A percentile compares a stretch with the other conserved stretches of the same genome.
These are phyloP conservation scores for Neurospora crassa DNA, from an alignment of 2,329 filamentous ascomycete species.

Conservation along the genomic window DNA sequence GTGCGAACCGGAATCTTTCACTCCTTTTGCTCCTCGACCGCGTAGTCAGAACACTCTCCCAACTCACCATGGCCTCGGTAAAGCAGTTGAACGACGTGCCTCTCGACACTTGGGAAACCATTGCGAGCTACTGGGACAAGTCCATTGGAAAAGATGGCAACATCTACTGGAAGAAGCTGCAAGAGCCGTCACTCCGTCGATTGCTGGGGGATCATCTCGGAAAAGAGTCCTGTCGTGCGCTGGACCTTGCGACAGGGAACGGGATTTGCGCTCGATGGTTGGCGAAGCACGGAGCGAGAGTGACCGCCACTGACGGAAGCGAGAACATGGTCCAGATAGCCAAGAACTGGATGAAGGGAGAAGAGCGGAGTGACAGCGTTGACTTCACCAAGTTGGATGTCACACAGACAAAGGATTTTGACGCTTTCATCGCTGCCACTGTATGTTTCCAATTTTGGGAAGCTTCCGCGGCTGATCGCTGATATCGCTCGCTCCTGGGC, in stretches of 20 bases:
- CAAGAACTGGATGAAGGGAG: constrained; percentile 10
- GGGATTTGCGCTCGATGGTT: constrained; percentile 38
- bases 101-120: constrained; percentile 29
- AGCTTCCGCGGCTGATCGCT: constrained; percentile 1
- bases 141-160: constrained; percentile 31
- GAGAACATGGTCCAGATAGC: constrained; percentile 31
- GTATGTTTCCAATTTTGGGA: constrained; percentile 8
- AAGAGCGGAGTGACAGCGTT: constrained; percentile 14
- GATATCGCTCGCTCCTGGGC: constrained; percentile 10
- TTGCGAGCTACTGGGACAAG: constrained; percentile 33
- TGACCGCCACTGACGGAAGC: constrained; percentile 36
- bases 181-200: constrained; percentile 30
- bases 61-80: not conserved
- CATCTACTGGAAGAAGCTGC: constrained; percentile 33
- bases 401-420: constrained; percentile 25
- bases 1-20: not conserved
- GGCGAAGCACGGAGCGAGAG: constrained; percentile 24
- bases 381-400: constrained; percentile 28
- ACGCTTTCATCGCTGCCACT: constrained; percentile 15
- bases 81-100: constrained; percentile 5
- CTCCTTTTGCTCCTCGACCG: not conserved
- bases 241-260: constrained; percentile 42
- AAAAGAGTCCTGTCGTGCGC: constrained; percentile 19
- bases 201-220: constrained; percentile 22
- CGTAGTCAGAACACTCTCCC: not conserved